Conservation (phyloP, 2,329 filamentous ascomycete genomes). For the Kalaharituber pfeilii region DNA sequence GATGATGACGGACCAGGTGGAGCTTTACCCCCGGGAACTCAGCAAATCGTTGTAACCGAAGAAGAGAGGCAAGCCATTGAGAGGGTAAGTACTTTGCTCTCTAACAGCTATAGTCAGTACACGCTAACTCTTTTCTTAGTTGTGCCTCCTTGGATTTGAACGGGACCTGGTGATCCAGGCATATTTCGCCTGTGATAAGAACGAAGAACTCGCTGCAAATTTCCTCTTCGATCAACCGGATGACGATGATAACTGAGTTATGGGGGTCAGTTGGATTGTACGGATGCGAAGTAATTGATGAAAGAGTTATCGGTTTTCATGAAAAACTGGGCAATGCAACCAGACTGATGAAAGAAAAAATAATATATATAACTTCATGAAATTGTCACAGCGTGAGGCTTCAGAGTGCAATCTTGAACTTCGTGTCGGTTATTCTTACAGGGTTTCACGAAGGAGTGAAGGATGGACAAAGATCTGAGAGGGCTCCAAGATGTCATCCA, state of each 20-base stretch:
- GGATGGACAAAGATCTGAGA: too few species aligned
- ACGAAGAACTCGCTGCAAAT: conserved; percentile 94
- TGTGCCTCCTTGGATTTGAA: conserved; percentile 85
- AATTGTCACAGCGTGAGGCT: too few species aligned
- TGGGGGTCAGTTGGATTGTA: not conserved
- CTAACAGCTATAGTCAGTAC: not conserved
- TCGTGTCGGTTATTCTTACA: too few species aligned
- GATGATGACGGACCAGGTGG: conserved; percentile 38
- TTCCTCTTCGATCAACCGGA: conserved; percentile 96
- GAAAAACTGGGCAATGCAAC: too few species aligned
- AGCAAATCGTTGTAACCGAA: conserved; percentile 79
- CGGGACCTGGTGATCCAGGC: conserved; percentile 90
- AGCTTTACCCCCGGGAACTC: conserved; percentile 68
- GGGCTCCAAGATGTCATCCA: too few species aligned
- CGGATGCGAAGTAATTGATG: too few species aligned
- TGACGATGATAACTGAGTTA: conserved; percentile 37
- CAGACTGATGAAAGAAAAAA: too few species aligned
- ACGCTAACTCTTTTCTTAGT: conserved; percentile 32
- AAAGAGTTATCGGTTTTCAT: too few species aligned
- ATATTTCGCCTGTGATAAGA: conserved; percentile 98
- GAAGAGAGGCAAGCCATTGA: conserved; percentile 96
- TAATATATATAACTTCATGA: too few species aligned
- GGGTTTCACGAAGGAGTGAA: too few species aligned
- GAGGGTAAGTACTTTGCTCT: conserved; percentile 42
- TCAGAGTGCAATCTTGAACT: too few species aligned